Base-by-base conservation (phyloP, 2,329 filamentous ascomycete genomes). In the Huntiella bhutanensis region DNA sequence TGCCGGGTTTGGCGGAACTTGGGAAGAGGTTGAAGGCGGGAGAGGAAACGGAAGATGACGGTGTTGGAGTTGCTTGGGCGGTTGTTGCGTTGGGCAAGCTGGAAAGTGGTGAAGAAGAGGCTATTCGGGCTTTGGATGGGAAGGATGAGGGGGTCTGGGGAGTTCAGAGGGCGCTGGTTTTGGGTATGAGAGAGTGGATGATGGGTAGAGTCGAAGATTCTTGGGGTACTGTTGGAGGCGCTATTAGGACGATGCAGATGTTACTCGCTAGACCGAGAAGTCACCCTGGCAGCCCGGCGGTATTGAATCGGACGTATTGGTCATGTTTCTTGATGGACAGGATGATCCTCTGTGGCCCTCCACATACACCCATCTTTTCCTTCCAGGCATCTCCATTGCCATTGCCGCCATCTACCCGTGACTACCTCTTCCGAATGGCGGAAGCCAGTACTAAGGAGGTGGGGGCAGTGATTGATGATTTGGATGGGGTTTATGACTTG, bases 321-420 rank as follows among this genome's bases (percentile, higher is more conserved):
- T 59, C 59, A 0, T 67, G 64, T 50, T 66, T 65, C 45, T 59
- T 68, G 28, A 61, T 67, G 56, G 64, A 66, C 48, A 61, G 64
- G 7, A 60, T 65, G 43, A 58, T 67, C 34, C 62, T 62, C 34
- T 65, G 62, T 1, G 63, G 63, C 0, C 64, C 59, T 0, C 62
- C 62, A 17, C 60, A 61, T 5, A 59, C 60, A 0, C 59, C 58
- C 3, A 60, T 62, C 55, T 54, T 63, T 0, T 57, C 59, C 3
- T 56, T 62, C 51, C 52, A 54, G 0, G 57, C 61, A 8, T 61
- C 62, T 58, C 48, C 53, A 0, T 61, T 60, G 37, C 53, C 59
- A 19, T 57, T 57, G 28, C 1, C 54, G 55, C 43, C 38, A 7
- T 58, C 52, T 52, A 55, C 60, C 37, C 52, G 60, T 2, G 62